A percentile compares a stretch with the other conserved stretches of the same genome.
phyloP scores from a whole-genome alignment of 2,329 filamentous ascomycete species.

The Pseudogymnoascus sp. region DNA sequence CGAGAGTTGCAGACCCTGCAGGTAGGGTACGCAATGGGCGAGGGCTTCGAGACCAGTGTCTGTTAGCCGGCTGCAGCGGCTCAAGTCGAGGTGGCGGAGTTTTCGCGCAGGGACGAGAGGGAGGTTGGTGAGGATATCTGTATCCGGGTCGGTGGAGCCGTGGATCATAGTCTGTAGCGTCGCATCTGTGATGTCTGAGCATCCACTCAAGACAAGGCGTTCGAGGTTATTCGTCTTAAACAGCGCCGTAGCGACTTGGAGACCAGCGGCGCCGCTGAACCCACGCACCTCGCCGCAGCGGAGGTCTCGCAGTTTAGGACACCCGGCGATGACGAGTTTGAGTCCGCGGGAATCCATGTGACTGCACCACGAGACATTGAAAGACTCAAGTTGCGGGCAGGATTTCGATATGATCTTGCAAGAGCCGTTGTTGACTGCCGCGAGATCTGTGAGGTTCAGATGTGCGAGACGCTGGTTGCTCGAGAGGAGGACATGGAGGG shows the following conservation, averaged over 20 bases:
- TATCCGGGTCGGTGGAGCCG: constrained; percentile 58
- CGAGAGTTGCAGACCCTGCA: constrained; percentile 77
- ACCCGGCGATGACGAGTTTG: constrained; percentile 61
- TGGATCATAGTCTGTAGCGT: constrained; percentile 66
- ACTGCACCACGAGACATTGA: constrained; percentile 91
- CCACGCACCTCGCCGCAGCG: constrained; percentile 74
- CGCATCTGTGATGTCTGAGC: constrained; percentile 67
- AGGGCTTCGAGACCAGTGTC: constrained; percentile 62
- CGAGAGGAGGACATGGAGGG: constrained; percentile 66
- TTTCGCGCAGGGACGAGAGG: constrained; percentile 69
- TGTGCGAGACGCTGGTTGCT: constrained; percentile 71
- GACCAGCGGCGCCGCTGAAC: constrained; percentile 50
- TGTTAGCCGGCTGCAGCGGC: constrained; percentile 69
- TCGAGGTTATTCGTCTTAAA: constrained; percentile 77
- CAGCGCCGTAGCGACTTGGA: constrained; percentile 61
- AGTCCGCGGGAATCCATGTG: constrained; percentile 74
- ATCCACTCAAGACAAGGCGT: constrained; percentile 72
- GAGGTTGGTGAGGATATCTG: constrained; percentile 70
- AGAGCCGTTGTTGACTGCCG: constrained; percentile 70
- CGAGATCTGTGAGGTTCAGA: constrained; percentile 76
- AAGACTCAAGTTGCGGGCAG: constrained; percentile 70
- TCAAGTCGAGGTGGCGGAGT: constrained; percentile 77
- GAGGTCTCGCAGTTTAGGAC: constrained; percentile 66
- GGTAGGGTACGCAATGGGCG: constrained; percentile 63
- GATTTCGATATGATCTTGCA: constrained; percentile 78